phyloP scores from a whole-genome alignment of 2,329 filamentous ascomycete species.

The Paracamarosporium sp. region DNA sequence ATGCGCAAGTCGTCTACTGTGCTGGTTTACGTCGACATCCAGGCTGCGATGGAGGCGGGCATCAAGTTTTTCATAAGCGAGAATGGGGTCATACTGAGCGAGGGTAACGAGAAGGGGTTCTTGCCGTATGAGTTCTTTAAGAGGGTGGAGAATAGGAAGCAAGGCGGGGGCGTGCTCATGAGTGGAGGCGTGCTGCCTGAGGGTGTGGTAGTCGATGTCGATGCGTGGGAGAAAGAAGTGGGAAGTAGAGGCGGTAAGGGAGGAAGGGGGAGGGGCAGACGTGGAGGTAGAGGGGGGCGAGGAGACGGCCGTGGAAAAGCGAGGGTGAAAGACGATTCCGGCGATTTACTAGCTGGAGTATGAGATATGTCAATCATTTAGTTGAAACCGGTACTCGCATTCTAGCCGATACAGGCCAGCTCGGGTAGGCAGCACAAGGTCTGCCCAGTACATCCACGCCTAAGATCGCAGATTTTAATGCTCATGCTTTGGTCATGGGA shows the following conservation, averaged over 20 bases:
- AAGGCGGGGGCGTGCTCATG: constrained; percentile 71
- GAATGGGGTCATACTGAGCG: constrained; percentile 55
- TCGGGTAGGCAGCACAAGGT: background rate
- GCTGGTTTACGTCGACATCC: constrained; percentile 77
- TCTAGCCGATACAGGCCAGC: background rate
- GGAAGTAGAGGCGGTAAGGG: constrained; percentile 14
- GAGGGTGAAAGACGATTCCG: constrained; percentile 29
- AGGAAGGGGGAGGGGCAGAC: constrained; percentile 29
- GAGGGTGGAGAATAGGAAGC: constrained; percentile 69
- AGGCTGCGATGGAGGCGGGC: constrained; percentile 65
- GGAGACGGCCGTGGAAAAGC: constrained; percentile 28
- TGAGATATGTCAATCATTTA: constrained; percentile 6
- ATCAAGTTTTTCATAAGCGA: constrained; percentile 74
- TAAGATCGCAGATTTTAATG: no score
- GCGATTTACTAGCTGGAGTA: constrained; percentile 27
- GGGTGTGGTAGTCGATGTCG: constrained; percentile 45
- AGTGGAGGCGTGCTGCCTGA: constrained; percentile 67
- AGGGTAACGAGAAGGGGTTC: constrained; percentile 55
- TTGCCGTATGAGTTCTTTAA: constrained; percentile 65
- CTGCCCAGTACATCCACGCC: no score
- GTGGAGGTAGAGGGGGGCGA: constrained; percentile 30
- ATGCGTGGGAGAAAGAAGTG: constrained; percentile 44
- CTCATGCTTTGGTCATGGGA: no score
- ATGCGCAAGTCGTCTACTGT: constrained; percentile 72
- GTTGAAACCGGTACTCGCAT: background rate